Evolutionary conservation across 768 basidiomycete species (phyloP).

Genomic region (Lactarius akahatsu): DNA sequence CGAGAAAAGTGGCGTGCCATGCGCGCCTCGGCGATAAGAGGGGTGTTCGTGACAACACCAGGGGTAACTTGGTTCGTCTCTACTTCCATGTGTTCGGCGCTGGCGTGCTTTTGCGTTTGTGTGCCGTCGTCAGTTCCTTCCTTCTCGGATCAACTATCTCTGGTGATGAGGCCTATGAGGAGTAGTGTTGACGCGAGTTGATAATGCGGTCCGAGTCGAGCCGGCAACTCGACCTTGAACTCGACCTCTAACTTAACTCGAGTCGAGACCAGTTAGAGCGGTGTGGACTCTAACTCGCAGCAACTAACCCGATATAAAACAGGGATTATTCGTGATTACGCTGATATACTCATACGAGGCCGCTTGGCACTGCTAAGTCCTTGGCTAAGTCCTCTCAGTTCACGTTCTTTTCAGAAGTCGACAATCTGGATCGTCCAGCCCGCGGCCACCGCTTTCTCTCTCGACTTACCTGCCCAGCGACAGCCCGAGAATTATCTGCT

Average conservation of each 20-base stretch:
- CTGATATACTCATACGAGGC: background rate
- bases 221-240: too few species aligned
- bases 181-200: too few species aligned
- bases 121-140: background rate
- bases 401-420: background rate
- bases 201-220: too few species aligned
- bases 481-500: background rate
- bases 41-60: background rate
- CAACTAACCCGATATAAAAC: background rate
- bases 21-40: background rate
- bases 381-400: background rate
- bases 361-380: background rate
- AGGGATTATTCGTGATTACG: background rate
- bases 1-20: background rate
- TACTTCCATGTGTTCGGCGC: background rate
- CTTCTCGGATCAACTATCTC: background rate
- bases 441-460: background rate
- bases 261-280: too few species aligned
- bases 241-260: too few species aligned
- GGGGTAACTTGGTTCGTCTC: background rate
- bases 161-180: background rate
- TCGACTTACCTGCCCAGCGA: background rate
- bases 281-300: too few species aligned
- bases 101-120: background rate
- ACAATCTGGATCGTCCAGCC: background rate